phyloP scores from a whole-genome alignment of 1,284 basidiomycete species.

The Mycocalia duriaeana region DNA sequence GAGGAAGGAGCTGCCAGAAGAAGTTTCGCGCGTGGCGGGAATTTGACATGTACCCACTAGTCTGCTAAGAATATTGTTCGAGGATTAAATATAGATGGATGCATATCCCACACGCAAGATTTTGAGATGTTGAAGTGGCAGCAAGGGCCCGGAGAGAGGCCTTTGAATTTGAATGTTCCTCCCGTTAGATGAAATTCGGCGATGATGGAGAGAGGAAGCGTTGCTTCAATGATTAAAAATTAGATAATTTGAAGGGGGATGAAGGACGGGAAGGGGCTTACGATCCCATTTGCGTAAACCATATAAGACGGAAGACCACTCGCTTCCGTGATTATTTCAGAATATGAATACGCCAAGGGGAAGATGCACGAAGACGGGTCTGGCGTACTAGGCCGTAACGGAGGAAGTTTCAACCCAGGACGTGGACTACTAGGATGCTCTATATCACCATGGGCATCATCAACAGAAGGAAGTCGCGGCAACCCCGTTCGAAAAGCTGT shows the following conservation, averaged over 20 bases:
- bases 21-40: slow-evolving; percentile 24
- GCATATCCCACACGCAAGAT: slow-evolving; percentile 47
- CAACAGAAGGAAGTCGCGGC: slow-evolving; percentile 51
- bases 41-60: slow-evolving; percentile 32
- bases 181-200: slow-evolving; percentile 40
- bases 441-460: slow-evolving; percentile 40
- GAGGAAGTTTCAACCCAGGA: slow-evolving; percentile 15
- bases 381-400: slow-evolving; percentile 14
- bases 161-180: slow-evolving; percentile 54
- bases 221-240: not conserved
- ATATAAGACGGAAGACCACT: slow-evolving; percentile 40
- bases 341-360: no score
- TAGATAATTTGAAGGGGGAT: not conserved
- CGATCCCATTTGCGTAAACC: slow-evolving; percentile 49
- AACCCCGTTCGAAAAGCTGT: slow-evolving; percentile 37
- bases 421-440: slow-evolving; percentile 20
- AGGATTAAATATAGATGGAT: slow-evolving; percentile 52
- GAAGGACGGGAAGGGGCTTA: slow-evolving; percentile 23
- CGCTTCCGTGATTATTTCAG: no score
- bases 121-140: slow-evolving; percentile 45
- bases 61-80: slow-evolving; percentile 57
- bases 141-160: slow-evolving; percentile 37
- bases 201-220: slow-evolving; percentile 11
- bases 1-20: slow-evolving; percentile 44
- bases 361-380: slow-evolving; percentile 9